Evolutionary conservation across 1,284 basidiomycete genomes (phyloP).

Genomic region (Dichomitus squalens): DNA sequence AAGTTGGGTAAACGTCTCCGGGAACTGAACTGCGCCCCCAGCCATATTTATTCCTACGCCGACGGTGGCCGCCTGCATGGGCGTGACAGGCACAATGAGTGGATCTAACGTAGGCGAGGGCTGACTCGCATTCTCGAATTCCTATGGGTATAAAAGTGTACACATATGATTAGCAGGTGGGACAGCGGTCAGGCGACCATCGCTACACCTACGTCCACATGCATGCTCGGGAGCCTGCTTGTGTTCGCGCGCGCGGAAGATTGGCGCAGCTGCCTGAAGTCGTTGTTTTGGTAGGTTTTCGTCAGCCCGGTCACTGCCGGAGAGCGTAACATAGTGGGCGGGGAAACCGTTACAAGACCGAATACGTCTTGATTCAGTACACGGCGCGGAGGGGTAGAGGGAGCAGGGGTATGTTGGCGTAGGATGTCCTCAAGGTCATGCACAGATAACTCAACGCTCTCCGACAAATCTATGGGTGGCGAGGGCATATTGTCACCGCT

Average conservation of each 20-base stretch:
- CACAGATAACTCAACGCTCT: conserved; percentile 28
- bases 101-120: conserved; percentile 31
- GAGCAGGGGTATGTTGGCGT: conserved; percentile 28
- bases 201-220: conserved; percentile 66
- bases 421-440: conserved; percentile 34
- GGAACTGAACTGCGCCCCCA: conserved; percentile 19
- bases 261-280: conserved; percentile 74
- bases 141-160: conserved; percentile 22
- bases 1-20: conserved; percentile 28
- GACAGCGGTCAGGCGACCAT: conserved; percentile 28
- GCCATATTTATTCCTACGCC: conserved; percentile 3
- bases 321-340: conserved; percentile 70
- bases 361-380: conserved; percentile 52
- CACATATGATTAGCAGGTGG: conserved; percentile 20
- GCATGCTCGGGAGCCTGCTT: conserved; percentile 78
- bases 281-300: conserved; percentile 76
- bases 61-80: background rate
- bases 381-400: conserved; percentile 53
- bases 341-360: conserved; percentile 59
- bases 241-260: conserved; percentile 72
- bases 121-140: conserved; percentile 36
- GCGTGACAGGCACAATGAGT: conserved; percentile 26
- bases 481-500: conserved; percentile 16
- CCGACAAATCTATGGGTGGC: conserved; percentile 22
- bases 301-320: conserved; percentile 77